Conservation (phyloP, 2,329 filamentous ascomycete genomes). For the Sporothrix humicola region DNA sequence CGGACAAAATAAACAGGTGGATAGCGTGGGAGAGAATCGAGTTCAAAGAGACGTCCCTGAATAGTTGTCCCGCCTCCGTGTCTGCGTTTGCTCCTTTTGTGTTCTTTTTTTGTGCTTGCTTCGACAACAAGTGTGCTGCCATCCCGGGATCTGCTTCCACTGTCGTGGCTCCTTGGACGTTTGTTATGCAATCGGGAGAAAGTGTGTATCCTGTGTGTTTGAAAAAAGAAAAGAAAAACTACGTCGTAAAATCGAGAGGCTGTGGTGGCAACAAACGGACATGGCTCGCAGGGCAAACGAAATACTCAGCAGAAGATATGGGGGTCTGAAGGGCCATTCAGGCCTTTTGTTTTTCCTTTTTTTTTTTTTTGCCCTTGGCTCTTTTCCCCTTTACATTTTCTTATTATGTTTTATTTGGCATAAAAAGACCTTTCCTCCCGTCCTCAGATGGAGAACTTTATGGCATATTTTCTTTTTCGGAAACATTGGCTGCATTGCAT, state of each 20-base stretch:
- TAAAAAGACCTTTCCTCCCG: no score
- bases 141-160: not conserved
- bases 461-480: slow-evolving; percentile 19
- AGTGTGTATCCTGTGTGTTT: no score
- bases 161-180: not conserved
- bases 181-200: no score
- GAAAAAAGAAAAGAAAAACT: no score
- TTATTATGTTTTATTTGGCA: no score
- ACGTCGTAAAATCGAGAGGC: no score
- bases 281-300: not conserved
- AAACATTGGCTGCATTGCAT: slow-evolving; percentile 1
- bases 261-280: no score
- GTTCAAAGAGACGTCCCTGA: not conserved
- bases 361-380: not conserved
- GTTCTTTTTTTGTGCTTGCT: not conserved
- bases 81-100: not conserved
- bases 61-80: slow-evolving; percentile 5
- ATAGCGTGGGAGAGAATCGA: no score
- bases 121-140: not conserved
- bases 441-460: no score
- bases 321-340: not conserved
- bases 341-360: not conserved
- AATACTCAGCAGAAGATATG: not conserved
- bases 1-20: no score
- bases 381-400: not conserved